phyloP scores from a whole-genome alignment of 371 early-diverging fungal genomes.

The Lichtheimia corymbifera region DNA sequence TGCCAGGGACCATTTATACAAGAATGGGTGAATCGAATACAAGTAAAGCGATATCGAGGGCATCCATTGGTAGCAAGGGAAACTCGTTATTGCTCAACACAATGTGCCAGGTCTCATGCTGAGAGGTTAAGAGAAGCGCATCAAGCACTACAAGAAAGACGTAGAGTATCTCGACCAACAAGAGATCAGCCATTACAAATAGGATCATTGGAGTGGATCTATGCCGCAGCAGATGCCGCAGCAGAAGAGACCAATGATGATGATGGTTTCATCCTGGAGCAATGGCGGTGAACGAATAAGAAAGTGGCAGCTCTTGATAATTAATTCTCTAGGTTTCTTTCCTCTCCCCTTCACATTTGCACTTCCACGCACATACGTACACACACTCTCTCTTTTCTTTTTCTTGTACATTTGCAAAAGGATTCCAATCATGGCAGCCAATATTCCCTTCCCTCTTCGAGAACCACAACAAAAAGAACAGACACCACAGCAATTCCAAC shows the following conservation, averaged over 20 bases:
- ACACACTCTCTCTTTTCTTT: not conserved
- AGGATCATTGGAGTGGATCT: not conserved
- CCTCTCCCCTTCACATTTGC: not conserved
- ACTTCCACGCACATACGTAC: not conserved
- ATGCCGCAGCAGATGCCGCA: slow-evolving; percentile 2
- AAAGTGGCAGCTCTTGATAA: no score
- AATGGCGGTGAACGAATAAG: no score
- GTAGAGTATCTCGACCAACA: not conserved
- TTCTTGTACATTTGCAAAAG: not conserved
- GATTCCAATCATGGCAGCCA: slow-evolving; percentile 24
- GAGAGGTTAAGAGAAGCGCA: not conserved
- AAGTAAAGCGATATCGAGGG: not conserved
- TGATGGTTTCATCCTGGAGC: not conserved
- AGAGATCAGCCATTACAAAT: not conserved
- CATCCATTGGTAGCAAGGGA: not conserved
- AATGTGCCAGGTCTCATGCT: not conserved
- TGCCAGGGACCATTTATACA: not conserved
- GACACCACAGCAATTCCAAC: slow-evolving; percentile 33
- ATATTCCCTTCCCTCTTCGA: slow-evolving; percentile 45
- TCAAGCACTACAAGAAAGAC: not conserved
- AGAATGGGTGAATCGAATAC: not conserved
- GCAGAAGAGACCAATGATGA: slow-evolving; percentile 1
- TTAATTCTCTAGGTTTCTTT: no score
- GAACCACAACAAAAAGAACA: slow-evolving; percentile 35
- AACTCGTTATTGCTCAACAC: not conserved